Evolutionary conservation across 2,329 filamentous ascomycete genomes (phyloP).

Genomic region (Ascochyta rabiei): DNA sequence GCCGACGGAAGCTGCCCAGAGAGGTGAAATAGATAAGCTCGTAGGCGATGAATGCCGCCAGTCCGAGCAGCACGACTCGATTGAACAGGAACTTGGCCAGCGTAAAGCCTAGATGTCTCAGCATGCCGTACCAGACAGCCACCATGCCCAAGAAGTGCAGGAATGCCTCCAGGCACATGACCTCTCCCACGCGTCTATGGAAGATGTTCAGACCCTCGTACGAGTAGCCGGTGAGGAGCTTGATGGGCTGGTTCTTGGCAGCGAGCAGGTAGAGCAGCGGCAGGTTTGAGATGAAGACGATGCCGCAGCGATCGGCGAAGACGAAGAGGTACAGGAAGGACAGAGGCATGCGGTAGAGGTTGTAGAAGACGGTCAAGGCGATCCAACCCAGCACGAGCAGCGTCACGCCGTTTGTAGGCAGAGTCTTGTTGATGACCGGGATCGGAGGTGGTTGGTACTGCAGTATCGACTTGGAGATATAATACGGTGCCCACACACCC

Average conservation of each 20-base stretch:
- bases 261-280: slow-evolving; percentile 66
- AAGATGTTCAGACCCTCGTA: slow-evolving; percentile 71
- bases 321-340: slow-evolving; percentile 60
- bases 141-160: slow-evolving; percentile 64
- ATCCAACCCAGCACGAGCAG: slow-evolving; percentile 60
- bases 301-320: slow-evolving; percentile 63
- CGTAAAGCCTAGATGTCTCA: slow-evolving; percentile 58
- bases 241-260: slow-evolving; percentile 70
- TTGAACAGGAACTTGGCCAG: slow-evolving; percentile 59
- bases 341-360: slow-evolving; percentile 59
- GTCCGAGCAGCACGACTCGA: slow-evolving; percentile 60
- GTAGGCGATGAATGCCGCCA: slow-evolving; percentile 63
- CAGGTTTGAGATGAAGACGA: slow-evolving; percentile 59
- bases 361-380: slow-evolving; percentile 63
- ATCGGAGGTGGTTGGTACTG: slow-evolving; percentile 65
- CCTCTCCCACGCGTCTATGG: slow-evolving; percentile 67
- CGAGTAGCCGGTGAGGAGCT: slow-evolving; percentile 65
- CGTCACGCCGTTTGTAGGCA: slow-evolving; percentile 64
- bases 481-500: slow-evolving; percentile 26
- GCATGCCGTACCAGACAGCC: slow-evolving; percentile 59
- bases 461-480: slow-evolving; percentile 43
- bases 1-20: slow-evolving; percentile 63
- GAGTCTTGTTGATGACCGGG: slow-evolving; percentile 61
- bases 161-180: slow-evolving; percentile 64
- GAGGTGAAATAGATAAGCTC: slow-evolving; percentile 68